Conservation (phyloP, 495 filamentous ascomycete species). For the Neurospora cerealis region DNA sequence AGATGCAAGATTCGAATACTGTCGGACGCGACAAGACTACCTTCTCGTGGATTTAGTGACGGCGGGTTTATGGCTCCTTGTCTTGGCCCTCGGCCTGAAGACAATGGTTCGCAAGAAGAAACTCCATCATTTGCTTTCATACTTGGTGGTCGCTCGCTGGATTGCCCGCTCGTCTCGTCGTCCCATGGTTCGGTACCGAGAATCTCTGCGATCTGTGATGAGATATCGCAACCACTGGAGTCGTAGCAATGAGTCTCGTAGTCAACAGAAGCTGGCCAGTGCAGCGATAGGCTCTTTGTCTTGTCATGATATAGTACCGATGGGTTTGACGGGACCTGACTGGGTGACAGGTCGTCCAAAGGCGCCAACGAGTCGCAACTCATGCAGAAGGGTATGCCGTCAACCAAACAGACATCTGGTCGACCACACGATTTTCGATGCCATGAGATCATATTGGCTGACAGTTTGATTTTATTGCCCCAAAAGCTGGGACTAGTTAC, state of each 20-base stretch:
- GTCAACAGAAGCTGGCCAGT: neutral
- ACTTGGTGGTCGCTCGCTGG: neutral
- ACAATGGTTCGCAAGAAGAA: neutral
- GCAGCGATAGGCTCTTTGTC: neutral
- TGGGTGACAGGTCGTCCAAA: conserved; percentile 4
- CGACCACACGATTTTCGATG: conserved; percentile 8
- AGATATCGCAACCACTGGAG: neutral
- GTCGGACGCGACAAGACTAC: neutral
- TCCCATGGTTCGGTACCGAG: neutral
- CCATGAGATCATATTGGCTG: conserved; percentile 5
- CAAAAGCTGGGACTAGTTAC: neutral
- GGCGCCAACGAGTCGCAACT: conserved; percentile 11
- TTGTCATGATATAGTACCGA: conserved; percentile 3
- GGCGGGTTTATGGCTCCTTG: neutral
- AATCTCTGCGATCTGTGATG: neutral
- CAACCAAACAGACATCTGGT: conserved; percentile 8
- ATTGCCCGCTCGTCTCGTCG: neutral
- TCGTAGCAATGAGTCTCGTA: neutral
- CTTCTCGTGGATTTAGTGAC: neutral
- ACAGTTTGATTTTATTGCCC: no score
- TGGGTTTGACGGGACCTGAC: conserved; percentile 5
- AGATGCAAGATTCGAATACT: conserved; percentile 12
- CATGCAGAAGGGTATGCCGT: conserved; percentile 10
- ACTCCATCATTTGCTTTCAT: neutral
- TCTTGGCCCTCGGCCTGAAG: neutral